Base-by-base conservation (phyloP, 2,329 filamentous ascomycete genomes). In the Stachybotrys chlorohalonatus region DNA sequence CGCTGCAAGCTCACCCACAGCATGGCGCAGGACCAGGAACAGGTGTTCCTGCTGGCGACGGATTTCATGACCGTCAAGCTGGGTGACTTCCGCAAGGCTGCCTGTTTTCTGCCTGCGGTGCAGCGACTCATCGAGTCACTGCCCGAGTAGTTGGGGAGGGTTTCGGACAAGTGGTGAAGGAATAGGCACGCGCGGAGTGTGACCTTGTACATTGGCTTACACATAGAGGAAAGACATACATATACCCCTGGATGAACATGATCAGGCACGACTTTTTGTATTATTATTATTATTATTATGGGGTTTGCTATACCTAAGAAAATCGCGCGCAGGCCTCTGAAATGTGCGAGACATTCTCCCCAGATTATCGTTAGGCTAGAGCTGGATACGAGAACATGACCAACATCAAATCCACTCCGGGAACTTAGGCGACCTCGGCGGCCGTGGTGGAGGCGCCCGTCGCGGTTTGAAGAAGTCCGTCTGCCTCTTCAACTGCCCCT, bases 41-140 rank as follows among this genome's bases (percentile, higher is more conserved):
- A 70, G 6, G 63, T 66, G 45, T 82, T 90, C 15, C 77, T 89
- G 55, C 79, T 91, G 54, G 89, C 86, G 1, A 90, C 90, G 68
- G 89, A 94, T 65, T 84, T 89, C 60, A 93, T 93, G 88, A 74
- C 80, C 6, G 82, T 91, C 47, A 83, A 78, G 66, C 72, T 91
- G 32, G 82, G 84, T 8, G 86, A 90, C 60, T 88, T 90, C 59
- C 79, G 79, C 57, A 77, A 85, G 68, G 76, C 89, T 50, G 82
- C 83, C 60, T 76, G 77, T 59, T 87, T 83, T 63, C 74, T 82
- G 55, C 80, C 81, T 11, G 83, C 83, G 16, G 62, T 89, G 49
- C 58, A 66, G 61, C 58, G 49, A 53, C 66, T 87, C 56, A 77
- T 86, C 60, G 77, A 77, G 56, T n/a, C 46, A 16, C 8, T 24